Conservation (phyloP, 768 basidiomycete species). For the Lentinus brumalis region DNA sequence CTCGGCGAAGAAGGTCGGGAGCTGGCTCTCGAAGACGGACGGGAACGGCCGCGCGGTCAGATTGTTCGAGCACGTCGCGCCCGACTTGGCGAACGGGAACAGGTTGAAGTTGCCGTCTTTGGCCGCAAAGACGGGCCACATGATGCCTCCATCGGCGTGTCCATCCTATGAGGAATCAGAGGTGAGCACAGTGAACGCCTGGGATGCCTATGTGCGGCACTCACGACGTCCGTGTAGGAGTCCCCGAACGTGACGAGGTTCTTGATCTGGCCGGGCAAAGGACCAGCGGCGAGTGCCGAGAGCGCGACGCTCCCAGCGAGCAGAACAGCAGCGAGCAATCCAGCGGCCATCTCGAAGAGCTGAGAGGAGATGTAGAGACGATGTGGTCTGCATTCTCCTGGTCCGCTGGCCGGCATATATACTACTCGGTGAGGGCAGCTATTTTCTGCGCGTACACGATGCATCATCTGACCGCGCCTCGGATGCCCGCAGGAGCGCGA, state of each 20-base stretch:
- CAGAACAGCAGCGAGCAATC: no score
- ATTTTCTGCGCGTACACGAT: no score
- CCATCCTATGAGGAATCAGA: slow-evolving; percentile 7
- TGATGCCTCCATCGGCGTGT: slow-evolving; percentile 40
- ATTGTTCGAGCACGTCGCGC: slow-evolving; percentile 67
- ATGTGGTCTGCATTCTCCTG: no score
- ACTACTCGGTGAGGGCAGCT: no score
- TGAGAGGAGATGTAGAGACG: no score
- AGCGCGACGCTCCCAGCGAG: background rate
- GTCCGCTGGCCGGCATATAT: no score
- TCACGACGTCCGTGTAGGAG: slow-evolving; percentile 54
- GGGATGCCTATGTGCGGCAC: background rate
- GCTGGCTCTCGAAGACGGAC: slow-evolving; percentile 56
- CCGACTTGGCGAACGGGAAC: slow-evolving; percentile 60
- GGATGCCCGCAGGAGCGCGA: no score
- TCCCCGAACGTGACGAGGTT: slow-evolving; percentile 70
- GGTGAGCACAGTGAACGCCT: no score
- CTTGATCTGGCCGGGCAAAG: slow-evolving; percentile 49
- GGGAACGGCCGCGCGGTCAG: slow-evolving; percentile 61
- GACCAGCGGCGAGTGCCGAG: slow-evolving; percentile 11
- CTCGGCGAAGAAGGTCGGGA: slow-evolving; percentile 53
- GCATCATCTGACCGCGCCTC: no score
- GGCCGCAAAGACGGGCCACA: slow-evolving; percentile 64
- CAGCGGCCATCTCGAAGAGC: no score
- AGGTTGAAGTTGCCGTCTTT: slow-evolving; percentile 54